Base-by-base conservation (phyloP, 306 rosid genomes). In the Acacia confusa region DNA sequence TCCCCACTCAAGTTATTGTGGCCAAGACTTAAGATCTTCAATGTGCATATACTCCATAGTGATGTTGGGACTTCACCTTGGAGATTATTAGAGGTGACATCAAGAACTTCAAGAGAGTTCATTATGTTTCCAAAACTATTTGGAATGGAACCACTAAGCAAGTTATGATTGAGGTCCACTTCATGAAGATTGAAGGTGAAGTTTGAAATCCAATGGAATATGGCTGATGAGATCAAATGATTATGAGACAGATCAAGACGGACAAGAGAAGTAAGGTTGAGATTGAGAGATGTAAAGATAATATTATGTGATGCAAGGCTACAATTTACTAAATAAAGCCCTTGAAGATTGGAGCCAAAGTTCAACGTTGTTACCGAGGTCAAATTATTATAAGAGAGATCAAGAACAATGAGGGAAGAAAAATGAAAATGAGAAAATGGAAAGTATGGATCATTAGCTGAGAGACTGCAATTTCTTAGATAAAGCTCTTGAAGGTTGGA, bases 101-200 rank as follows among this genome's bases (percentile, higher is more conserved):
- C 0, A 0, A 83, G 34, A 53, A 1, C 0, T 55, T 65, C 10
- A 28, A 83, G 72, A 16, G 75, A 70, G 16, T 28, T 72, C 79
- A 82, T 7, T 24, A 10, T 64, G 25, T 50, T 77, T 1, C 57
- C 79, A 72, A 78, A 78, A 38, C 0, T n/a, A 36, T 61, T 0
- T 16, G 85, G 85, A 77, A 70, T 77, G 0, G 74, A 34, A 24
- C 78, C 69, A 28, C 53, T 24, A 25, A 82, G 65, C 24, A 27
- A 38, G 34, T 77, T 82, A 0, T 0, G 0, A 2, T 0, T 0
- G n/a, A 79, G 68, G 44, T 0, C 0, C 47, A 83, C 74, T 6
- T 60, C 36, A 11, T n/a, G n/a, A n/a, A n/a, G n/a, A n/a, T n/a
- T n/a, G n/a, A n/a, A n/a, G n/a, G n/a, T n/a, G n/a, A n/a, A 58